These are phyloP conservation scores for Scutellaria baicalensis DNA, from an alignment of 257 asterid species.

Conservation along the genomic window DNA sequence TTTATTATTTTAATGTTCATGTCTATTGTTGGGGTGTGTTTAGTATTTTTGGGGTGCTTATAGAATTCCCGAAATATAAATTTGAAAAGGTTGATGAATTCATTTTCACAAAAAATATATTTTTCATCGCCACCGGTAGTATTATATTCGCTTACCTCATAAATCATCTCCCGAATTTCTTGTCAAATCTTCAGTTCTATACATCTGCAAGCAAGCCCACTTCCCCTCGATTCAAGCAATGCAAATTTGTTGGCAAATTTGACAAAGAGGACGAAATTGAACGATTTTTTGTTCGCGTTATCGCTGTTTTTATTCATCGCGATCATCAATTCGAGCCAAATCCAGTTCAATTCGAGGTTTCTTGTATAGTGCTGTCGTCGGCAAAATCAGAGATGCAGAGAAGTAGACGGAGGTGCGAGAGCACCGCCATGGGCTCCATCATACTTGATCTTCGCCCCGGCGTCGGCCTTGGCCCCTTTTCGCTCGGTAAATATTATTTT, in stretches of 20 bases:
- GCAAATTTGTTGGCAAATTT: background rate
- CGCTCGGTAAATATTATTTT: slow-evolving; percentile 44
- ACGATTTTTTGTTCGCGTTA: background rate
- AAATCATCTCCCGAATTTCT: background rate
- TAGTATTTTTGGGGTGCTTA: too few species aligned
- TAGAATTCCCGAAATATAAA: too few species aligned
- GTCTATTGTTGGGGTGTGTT: too few species aligned
- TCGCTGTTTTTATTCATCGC: background rate
- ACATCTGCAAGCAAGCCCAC: background rate
- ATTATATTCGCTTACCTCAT: background rate
- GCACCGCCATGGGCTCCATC: slow-evolving; percentile 83
- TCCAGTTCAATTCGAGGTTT: background rate
- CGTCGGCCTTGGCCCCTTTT: slow-evolving; percentile 67
- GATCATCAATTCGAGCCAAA: slow-evolving; percentile 4
- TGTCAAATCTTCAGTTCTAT: slow-evolving; percentile 1
- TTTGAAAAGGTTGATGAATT: too few species aligned
- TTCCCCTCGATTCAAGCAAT: background rate
- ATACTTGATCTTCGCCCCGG: slow-evolving; percentile 87
- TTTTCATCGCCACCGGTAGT: background rate
- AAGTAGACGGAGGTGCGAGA: slow-evolving; percentile 76
- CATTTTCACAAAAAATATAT: background rate
- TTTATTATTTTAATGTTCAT: too few species aligned
- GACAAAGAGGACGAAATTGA: background rate
- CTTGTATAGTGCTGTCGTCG: background rate
- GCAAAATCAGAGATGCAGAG: slow-evolving; percentile 45